Evolutionary conservation across 129 eudicot genomes (phyloP).

Genomic region (Helianthus annuus): DNA sequence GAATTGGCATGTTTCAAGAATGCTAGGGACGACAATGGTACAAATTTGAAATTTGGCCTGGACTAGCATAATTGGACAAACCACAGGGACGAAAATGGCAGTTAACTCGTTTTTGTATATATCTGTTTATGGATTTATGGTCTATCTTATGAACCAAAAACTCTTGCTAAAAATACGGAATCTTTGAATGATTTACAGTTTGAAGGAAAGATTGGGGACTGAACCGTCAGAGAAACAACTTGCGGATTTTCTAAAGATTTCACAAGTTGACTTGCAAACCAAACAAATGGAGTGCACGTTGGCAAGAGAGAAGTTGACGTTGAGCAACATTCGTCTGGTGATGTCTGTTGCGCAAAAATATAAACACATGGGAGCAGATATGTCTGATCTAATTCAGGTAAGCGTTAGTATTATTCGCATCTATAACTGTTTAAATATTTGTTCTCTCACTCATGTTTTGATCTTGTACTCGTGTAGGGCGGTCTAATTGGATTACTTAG

Average conservation of each 20-base stretch:
- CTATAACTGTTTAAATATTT: not conserved
- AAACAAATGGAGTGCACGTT: conserved; percentile 75
- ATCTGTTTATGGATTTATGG: too few species aligned
- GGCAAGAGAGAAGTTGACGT: conserved; percentile 91
- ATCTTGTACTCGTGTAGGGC: conserved; percentile 51
- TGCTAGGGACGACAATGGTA: too few species aligned
- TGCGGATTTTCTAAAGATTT: conserved; percentile 64
- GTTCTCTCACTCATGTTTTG: not conserved
- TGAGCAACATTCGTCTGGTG: conserved; percentile 95
- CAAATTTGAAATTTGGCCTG: too few species aligned
- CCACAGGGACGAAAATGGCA: too few species aligned
- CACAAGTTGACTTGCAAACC: conserved; percentile 62
- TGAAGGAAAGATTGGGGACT: conserved; percentile 73
- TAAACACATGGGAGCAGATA: conserved; percentile 95
- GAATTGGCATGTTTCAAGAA: too few species aligned
- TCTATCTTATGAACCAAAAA: conserved; percentile 7
- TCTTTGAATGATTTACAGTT: conserved; percentile 42
- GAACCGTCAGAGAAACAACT: conserved; percentile 93
- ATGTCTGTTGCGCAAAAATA: conserved; percentile 92
- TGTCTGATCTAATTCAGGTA: conserved; percentile 96
- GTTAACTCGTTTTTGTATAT: too few species aligned
- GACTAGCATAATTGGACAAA: too few species aligned
- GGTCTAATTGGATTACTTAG: conserved; percentile 91
- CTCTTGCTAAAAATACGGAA: conserved; percentile 10
- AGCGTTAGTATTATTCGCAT: not conserved